Base-by-base conservation (phyloP, 345 rosid species). In the Eucalyptus shirleyi region DNA sequence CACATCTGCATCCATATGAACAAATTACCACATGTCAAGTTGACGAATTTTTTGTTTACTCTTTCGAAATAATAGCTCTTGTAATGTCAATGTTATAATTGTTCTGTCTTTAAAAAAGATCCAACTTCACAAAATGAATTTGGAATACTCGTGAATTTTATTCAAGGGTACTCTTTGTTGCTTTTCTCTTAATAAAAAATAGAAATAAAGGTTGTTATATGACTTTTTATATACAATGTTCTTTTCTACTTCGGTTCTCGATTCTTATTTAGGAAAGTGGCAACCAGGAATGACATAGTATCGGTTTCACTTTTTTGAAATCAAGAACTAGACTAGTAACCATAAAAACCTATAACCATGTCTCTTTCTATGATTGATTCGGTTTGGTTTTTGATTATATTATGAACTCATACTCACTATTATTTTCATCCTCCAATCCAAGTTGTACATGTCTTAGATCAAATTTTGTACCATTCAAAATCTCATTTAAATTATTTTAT, bases 261-360 rank as follows among this genome's bases (percentile, higher is more conserved):
- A 23, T 56, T 56, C 13, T 56, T 21, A 56, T 6, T 24, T 23
- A 56, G 62, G 62, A 1, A 56, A 56, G 3, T 56, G 6, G 62
- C 12, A 56, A 24, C 6, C 1, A 1, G 3, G 28, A 56, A 56
- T 1, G 0, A 0, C 2, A 24, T 4, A 2, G 62, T 56, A 23
- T 19, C 2, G 2, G 13, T 24, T 56, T 56, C 62, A 56, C 3
- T 4, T 56, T 56, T 56, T 56, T 56, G 62, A 24, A 56, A 56
- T 56, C 13, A 19, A 56, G 62, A 56, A 24, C 21, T 24, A 24
- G 30, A 56, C 3, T 56, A 23, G 62, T 56, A 56, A 24, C 6
- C 30, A 9, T 0, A 3, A 1, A 56, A 56, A 24, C 9, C 59
- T 24, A 9, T 24, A 56, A 9, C 3, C 9, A 24, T 3, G 30